A percentile compares a stretch with the other conserved stretches of the same genome.
Evolutionary conservation across 495 filamentous ascomycete species (phyloP).

Genomic region (Aspergillus egyptiacus): DNA sequence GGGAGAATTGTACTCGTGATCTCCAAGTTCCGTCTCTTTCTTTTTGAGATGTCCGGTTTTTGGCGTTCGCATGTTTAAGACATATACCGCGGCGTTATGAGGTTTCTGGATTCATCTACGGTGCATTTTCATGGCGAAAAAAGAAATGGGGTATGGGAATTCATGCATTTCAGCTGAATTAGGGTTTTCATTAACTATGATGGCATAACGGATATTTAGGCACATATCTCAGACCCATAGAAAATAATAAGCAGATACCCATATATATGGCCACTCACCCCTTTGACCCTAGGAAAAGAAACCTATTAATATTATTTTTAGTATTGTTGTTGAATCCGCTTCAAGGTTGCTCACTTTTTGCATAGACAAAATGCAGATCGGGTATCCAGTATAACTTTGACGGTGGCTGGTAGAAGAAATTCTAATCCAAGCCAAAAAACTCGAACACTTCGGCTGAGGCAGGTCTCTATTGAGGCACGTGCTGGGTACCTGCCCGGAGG

Average conservation of each 20-base stretch:
- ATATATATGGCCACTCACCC: background rate
- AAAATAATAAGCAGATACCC: conserved; percentile 3
- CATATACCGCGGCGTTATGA: background rate
- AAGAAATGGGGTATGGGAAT: background rate
- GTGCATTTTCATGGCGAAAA: conserved; percentile 7
- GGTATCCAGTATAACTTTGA: conserved; percentile 36
- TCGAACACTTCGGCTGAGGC: background rate
- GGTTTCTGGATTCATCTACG: background rate
- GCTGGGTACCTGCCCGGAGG: background rate
- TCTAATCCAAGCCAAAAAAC: background rate
- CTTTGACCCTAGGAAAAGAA: background rate
- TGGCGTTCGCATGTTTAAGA: too few relatives aligned
- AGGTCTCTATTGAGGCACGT: background rate
- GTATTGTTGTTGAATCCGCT: background rate
- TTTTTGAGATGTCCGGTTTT: too few relatives aligned
- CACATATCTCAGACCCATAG: background rate
- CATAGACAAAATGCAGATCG: conserved; percentile 25
- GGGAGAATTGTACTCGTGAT: conserved; percentile 38
- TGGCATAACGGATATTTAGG: background rate
- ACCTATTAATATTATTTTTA: conserved; percentile 1
- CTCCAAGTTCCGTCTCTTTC: conserved; percentile 1
- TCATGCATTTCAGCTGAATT: background rate
- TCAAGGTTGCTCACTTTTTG: conserved; percentile 5
- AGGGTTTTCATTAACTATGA: background rate
- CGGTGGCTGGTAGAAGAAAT: conserved; percentile 6